Evolutionary conservation across 2,329 filamentous ascomycete genomes (phyloP).

Genomic region (Fusarium sp.): DNA sequence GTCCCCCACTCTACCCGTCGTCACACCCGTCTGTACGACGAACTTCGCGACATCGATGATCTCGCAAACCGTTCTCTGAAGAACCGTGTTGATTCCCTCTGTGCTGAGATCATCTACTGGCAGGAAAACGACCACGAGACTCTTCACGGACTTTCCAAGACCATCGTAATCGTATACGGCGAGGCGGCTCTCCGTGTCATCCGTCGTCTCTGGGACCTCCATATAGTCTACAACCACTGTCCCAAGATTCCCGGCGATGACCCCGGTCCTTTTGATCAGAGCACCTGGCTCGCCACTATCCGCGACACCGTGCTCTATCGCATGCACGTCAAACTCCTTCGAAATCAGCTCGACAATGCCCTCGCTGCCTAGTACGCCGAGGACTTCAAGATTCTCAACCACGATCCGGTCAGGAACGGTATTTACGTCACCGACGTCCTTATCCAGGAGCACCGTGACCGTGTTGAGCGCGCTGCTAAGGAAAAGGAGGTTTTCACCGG

Average conservation of each 20-base stretch:
- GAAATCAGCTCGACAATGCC: conserved; percentile 28
- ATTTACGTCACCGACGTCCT: conserved; percentile 32
- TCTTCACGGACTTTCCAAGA: conserved; percentile 36
- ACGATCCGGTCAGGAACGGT: not conserved
- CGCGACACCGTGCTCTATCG: conserved; percentile 24
- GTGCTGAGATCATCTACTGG: conserved; percentile 27
- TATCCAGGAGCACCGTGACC: conserved; percentile 28
- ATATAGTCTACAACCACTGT: conserved; percentile 28
- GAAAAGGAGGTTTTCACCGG: conserved; percentile 24
- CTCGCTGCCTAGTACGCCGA: conserved; percentile 41
- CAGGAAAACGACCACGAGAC: conserved; percentile 13
- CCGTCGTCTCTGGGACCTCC: conserved; percentile 38
- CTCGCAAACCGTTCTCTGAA: conserved; percentile 26
- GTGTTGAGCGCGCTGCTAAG: conserved; percentile 14
- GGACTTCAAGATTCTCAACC: conserved; percentile 20
- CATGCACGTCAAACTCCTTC: conserved; percentile 31
- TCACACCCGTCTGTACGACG: conserved; percentile 27
- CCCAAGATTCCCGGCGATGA: conserved; percentile 27
- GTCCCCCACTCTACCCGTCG: conserved; percentile 28
- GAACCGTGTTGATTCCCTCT: conserved; percentile 20
- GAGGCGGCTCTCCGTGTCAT: conserved; percentile 37
- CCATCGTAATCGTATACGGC: conserved; percentile 39
- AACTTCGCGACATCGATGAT: not conserved
- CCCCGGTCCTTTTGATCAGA: conserved; percentile 14
- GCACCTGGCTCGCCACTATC: conserved; percentile 24